These are phyloP conservation scores for Hypoxylon sp. DNA, from an alignment of 2,329 filamentous ascomycete species.

Conservation along the genomic window DNA sequence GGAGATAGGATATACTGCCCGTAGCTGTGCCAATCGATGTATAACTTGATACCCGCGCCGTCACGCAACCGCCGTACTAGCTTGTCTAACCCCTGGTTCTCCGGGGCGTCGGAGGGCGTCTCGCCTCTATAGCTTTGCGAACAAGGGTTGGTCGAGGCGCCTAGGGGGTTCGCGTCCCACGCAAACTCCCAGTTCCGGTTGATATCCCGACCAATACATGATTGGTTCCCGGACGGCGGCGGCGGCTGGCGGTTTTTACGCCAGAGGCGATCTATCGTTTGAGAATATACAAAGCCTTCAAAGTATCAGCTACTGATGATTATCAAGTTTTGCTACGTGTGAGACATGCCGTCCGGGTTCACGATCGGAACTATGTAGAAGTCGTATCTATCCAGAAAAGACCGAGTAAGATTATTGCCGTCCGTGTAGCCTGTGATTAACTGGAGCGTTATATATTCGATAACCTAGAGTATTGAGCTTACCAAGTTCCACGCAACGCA, in stretches of 20 bases:
- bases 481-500: background rate
- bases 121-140: constrained; percentile 59
- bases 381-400: constrained; percentile 69
- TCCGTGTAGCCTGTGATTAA: constrained; percentile 59
- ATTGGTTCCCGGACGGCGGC: constrained; percentile 45
- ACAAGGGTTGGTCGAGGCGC: constrained; percentile 63
- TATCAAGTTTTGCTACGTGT: background rate
- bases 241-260: constrained; percentile 65
- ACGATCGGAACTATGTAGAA: constrained; percentile 74
- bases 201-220: constrained; percentile 64
- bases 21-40: constrained; percentile 71
- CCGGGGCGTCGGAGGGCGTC: constrained; percentile 57
- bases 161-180: constrained; percentile 59
- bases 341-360: constrained; percentile 68
- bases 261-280: constrained; percentile 70
- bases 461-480: constrained; percentile 44
- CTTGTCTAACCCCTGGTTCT: constrained; percentile 60
- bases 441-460: constrained; percentile 62
- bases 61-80: constrained; percentile 51
- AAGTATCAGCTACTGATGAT: background rate
- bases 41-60: constrained; percentile 63
- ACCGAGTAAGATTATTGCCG: constrained; percentile 53
- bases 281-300: constrained; percentile 70
- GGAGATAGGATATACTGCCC: constrained; percentile 66
- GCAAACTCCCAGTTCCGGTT: constrained; percentile 67